phyloP scores from a whole-genome alignment of 1,139 yeast genomes.

The Pichia sp. region DNA sequence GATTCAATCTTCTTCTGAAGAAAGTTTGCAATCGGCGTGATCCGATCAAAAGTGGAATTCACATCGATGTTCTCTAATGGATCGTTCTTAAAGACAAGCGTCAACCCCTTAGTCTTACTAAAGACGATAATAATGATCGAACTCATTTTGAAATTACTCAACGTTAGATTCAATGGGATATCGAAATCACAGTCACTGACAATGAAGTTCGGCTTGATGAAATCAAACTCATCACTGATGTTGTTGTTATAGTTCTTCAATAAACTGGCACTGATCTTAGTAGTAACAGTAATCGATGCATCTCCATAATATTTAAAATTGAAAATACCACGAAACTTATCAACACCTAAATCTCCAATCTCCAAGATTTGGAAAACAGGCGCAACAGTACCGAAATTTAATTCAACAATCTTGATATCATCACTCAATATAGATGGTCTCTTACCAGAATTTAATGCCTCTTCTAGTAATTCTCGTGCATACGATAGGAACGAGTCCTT shows the following conservation, averaged over 20 bases:
- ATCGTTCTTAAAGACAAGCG: constrained; percentile 84
- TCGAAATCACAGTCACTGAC: constrained; percentile 70
- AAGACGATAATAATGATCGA: constrained; percentile 87
- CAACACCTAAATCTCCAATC: constrained; percentile 80
- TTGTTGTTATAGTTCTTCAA: constrained; percentile 63
- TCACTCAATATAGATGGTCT: constrained; percentile 77
- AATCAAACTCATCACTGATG: constrained; percentile 41
- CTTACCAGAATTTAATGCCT: constrained; percentile 71
- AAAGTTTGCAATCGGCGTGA: constrained; percentile 78
- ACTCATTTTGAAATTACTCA: constrained; percentile 69
- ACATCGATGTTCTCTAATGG: constrained; percentile 83
- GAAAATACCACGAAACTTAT: constrained; percentile 82
- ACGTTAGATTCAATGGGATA: constrained; percentile 73
- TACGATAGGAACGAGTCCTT: constrained; percentile 64
- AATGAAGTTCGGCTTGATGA: constrained; percentile 65
- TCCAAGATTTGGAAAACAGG: constrained; percentile 82
- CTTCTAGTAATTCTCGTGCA: constrained; percentile 69
- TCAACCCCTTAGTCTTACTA: constrained; percentile 77
- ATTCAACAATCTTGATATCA: constrained; percentile 66
- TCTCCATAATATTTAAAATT: constrained; percentile 80
- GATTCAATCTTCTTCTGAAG: constrained; percentile 80
- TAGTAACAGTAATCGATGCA: constrained; percentile 74
- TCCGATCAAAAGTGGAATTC: constrained; percentile 80
- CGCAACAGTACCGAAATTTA: constrained; percentile 74
- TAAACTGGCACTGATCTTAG: constrained; percentile 85